Evolutionary conservation across 148 eudicot genomes (phyloP).

Genomic region (Limonium bicolor): DNA sequence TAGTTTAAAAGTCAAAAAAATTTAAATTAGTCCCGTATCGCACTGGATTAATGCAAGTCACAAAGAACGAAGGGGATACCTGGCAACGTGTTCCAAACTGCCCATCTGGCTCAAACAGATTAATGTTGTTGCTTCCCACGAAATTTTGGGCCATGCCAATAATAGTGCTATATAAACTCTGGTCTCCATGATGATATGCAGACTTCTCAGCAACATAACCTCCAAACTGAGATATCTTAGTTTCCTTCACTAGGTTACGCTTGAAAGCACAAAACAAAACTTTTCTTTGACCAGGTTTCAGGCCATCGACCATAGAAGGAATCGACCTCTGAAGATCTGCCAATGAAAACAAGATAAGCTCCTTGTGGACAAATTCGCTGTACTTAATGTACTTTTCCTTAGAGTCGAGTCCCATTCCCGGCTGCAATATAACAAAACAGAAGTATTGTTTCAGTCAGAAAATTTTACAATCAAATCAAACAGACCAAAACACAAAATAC

Average conservation of each 20-base stretch:
- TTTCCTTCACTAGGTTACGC: slow-evolving; percentile 47
- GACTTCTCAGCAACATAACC: slow-evolving; percentile 92
- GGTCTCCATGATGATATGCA: slow-evolving; percentile 94
- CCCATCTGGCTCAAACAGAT: slow-evolving; percentile 66
- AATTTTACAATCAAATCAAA: neutral
- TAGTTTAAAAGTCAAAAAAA: too few species aligned
- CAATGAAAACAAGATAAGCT: slow-evolving; percentile 73
- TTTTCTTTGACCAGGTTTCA: slow-evolving; percentile 99
- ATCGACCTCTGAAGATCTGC: slow-evolving; percentile 94
- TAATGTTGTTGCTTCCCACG: slow-evolving; percentile 85
- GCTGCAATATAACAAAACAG: slow-evolving; percentile 27
- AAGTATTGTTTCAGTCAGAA: too few species aligned
- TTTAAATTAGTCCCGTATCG: too few species aligned
- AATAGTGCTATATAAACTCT: slow-evolving; percentile 65
- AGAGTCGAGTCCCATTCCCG: slow-evolving; percentile 63
- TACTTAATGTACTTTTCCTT: slow-evolving; percentile 48
- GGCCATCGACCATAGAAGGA: slow-evolving; percentile 87
- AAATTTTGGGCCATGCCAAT: slow-evolving; percentile 93
- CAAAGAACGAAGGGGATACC: too few species aligned
- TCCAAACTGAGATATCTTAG: slow-evolving; percentile 71
- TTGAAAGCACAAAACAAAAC: slow-evolving; percentile 79
- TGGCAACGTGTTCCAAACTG: slow-evolving; percentile 76
- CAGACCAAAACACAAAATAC: neutral
- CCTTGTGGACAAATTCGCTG: slow-evolving; percentile 90
- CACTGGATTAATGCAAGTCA: neutral